Percentiles rank a stretch among this genome's conserved stretches.
These are phyloP conservation scores for Huntiella moniliformis DNA, from an alignment of 2,329 filamentous ascomycete genomes.

Conservation along the genomic window DNA sequence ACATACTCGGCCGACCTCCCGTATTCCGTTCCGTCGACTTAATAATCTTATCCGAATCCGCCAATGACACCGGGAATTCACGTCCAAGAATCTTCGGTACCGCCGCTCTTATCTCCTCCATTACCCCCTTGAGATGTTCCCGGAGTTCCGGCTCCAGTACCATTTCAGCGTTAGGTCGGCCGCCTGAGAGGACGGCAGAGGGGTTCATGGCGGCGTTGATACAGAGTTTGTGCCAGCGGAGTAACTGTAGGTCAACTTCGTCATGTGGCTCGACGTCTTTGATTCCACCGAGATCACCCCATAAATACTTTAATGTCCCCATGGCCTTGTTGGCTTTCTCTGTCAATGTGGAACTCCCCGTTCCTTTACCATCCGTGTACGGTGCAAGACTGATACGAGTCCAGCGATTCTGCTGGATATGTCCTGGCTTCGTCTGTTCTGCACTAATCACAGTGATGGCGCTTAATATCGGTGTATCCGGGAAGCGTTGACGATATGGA, in stretches of 20 bases:
- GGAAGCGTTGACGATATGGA: constrained; percentile 45
- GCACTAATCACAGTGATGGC: constrained; percentile 53
- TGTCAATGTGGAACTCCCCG: not conserved
- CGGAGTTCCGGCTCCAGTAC: constrained; percentile 42
- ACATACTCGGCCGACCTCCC: constrained; percentile 47
- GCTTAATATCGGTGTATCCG: constrained; percentile 39
- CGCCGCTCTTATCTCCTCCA: constrained; percentile 49
- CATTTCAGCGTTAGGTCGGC: constrained; percentile 47
- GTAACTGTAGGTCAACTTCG: constrained; percentile 47
- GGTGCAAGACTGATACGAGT: constrained; percentile 52
- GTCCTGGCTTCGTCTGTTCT: constrained; percentile 43
- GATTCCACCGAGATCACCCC: constrained; percentile 37
- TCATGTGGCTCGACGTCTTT: constrained; percentile 45
- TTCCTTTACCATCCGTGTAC: constrained; percentile 33
- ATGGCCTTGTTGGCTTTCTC: constrained; percentile 24
- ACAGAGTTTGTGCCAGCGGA: constrained; percentile 59
- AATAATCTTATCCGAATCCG: constrained; percentile 42
- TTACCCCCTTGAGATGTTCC: constrained; percentile 42
- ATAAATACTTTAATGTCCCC: constrained; percentile 31
- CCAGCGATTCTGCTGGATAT: constrained; percentile 54
- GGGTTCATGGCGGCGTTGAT: constrained; percentile 64
- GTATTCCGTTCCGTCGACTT: constrained; percentile 43
- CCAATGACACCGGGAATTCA: constrained; percentile 39
- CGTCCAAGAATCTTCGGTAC: constrained; percentile 43
- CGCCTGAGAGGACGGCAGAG: constrained; percentile 46